Evolutionary conservation across 192 early-diverging fungal genomes (phyloP).

Genomic region (Mortierella antarctica): DNA sequence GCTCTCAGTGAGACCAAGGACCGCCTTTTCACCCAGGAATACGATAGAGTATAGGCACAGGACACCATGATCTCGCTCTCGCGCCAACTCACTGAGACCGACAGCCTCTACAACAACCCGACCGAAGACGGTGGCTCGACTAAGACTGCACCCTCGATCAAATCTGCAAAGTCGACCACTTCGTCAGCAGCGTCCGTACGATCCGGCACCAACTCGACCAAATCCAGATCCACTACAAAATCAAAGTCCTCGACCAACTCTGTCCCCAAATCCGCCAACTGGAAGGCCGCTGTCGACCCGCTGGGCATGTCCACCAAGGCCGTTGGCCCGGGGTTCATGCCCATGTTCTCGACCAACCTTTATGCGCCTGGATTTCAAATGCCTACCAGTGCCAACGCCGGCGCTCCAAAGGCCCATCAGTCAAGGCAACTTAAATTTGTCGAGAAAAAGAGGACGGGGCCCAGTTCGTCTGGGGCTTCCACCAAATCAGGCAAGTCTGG

Average conservation of each 20-base stretch:
- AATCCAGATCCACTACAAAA: slow-evolving; percentile 22
- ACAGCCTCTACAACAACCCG: slow-evolving; percentile 28
- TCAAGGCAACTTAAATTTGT: slow-evolving; percentile 30
- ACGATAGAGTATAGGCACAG: not conserved
- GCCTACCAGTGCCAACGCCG: not conserved
- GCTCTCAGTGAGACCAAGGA: too few relatives aligned
- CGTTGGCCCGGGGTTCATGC: slow-evolving; percentile 13
- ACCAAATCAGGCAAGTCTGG: slow-evolving; percentile 24
- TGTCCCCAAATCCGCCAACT: slow-evolving; percentile 9
- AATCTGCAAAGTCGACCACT: slow-evolving; percentile 16
- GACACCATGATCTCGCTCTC: slow-evolving; percentile 13
- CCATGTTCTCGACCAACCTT: slow-evolving; percentile 25
- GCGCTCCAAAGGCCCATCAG: slow-evolving; percentile 22
- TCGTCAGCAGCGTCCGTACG: slow-evolving; percentile 14
- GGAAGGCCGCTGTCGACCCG: slow-evolving; percentile 26
- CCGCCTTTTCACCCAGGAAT: not conserved
- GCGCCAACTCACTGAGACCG: slow-evolving; percentile 18
- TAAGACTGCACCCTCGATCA: slow-evolving; percentile 18
- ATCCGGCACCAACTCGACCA: slow-evolving; percentile 21
- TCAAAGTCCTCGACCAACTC: slow-evolving; percentile 23
- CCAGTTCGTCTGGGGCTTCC: slow-evolving; percentile 15
- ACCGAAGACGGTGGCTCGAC: slow-evolving; percentile 25
- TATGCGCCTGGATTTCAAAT: slow-evolving; percentile 22
- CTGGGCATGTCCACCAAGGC: slow-evolving; percentile 35
- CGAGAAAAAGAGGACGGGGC: slow-evolving; percentile 12